Conservation (phyloP, 2,329 filamentous ascomycete species). For the Xylariaceae sp. region DNA sequence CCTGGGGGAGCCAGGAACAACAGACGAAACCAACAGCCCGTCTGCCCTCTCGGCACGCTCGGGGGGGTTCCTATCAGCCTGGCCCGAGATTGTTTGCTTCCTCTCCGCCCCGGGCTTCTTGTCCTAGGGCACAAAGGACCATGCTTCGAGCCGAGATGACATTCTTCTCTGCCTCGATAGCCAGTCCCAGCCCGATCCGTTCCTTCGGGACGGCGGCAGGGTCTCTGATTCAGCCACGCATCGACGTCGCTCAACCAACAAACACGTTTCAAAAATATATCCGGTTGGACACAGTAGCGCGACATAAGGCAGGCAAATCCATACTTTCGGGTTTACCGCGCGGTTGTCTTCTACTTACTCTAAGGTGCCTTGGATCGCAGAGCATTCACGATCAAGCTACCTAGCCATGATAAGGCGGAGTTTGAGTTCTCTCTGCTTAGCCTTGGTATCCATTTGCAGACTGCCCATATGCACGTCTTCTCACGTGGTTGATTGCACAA, state of each 20-base stretch:
- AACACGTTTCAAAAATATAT: conserved; percentile 2
- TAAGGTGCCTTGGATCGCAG: no score
- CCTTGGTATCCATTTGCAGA: neutral
- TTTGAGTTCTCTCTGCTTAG: no score
- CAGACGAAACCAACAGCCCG: no score
- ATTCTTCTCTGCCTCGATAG: neutral
- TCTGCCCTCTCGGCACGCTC: conserved; percentile 1
- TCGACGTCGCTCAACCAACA: neutral
- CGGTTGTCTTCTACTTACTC: conserved; percentile 3
- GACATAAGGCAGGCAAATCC: neutral
- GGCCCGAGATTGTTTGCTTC: conserved; percentile 6
- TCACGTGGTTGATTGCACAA: no score
- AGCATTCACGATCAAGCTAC: no score
- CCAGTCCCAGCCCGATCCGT: neutral
- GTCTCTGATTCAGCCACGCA: neutral
- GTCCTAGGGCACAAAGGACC: neutral
- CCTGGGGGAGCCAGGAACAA: neutral
- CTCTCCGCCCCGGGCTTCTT: neutral
- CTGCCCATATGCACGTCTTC: neutral
- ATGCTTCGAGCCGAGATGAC: conserved; percentile 5
- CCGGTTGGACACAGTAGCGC: conserved; percentile 1
- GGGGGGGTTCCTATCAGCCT: neutral
- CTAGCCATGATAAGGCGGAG: no score
- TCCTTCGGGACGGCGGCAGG: neutral
- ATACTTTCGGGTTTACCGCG: conserved; percentile 12